Evolutionary conservation across 257 asterid genomes (phyloP), one percentile per base, ranked within the genome.

Genomic region (Capsicum pubescens): DNA sequence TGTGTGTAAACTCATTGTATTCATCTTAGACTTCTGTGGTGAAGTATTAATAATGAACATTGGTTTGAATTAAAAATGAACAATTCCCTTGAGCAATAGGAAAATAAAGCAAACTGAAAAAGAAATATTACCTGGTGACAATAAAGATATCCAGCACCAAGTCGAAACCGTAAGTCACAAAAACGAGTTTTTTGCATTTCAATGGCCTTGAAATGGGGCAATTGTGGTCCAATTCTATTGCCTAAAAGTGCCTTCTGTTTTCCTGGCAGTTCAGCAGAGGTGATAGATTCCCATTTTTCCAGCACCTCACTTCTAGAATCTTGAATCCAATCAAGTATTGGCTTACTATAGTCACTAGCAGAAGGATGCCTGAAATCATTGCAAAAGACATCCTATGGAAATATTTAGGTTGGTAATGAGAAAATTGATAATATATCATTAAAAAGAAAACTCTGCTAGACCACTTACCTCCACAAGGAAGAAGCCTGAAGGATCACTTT

Each of bases 141-240:
- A 82, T 93, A 94, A 15, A 92, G 84, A 91, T 94, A 96, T 72
- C 97, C 97, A 84, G 98, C 97, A 61, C 98, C 99, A 67, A 94
- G 93, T 81, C 94, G 92, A 84, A 94, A 92, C 71, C 58, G 86
- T 7, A 96, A 66, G 90, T 96, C 98, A 63, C 98, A 92, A 82
- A 96, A 94, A 61, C 98, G 92, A 44, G 89, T 85, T 8, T 84
- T 83, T 80, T 91, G 92, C 99, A 96, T 96, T 81, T 87, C 86
- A 80, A 82, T 80, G 76, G 97, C 87, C 89, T 82, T 91, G 78
- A 96, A 92, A 44, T 17, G 71, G 16, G 98, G 99, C 89, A 96
- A 78, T 52, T 74, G 87, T 48, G 88, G 87, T 81, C 83, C 92
- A 19, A 80, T 87, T 70, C 80, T 85, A 57, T 84, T 87, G 68